phyloP scores from a whole-genome alignment of 2,329 filamentous ascomycete species.

The Lithohypha guttulata region DNA sequence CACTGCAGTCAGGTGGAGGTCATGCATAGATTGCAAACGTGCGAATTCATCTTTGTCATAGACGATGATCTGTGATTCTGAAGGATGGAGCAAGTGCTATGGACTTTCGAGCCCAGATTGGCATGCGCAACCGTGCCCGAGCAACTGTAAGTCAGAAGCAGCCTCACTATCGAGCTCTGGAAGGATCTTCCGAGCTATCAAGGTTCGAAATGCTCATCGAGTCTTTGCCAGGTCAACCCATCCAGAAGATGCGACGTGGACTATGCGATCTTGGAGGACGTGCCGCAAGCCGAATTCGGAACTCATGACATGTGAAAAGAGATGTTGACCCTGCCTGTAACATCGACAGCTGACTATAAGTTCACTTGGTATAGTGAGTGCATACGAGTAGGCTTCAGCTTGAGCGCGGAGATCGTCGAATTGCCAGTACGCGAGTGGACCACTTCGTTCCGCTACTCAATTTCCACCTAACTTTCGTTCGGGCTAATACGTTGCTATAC shows the following conservation, averaged over 20 bases:
- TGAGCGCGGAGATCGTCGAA: no score
- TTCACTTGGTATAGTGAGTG: no score
- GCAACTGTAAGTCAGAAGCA: neutral
- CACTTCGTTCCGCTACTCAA: no score
- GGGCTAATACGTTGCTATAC: no score
- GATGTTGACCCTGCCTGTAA: no score
- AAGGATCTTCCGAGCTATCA: neutral
- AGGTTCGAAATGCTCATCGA: neutral
- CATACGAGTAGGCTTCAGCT: no score
- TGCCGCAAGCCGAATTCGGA: neutral
- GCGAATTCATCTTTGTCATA: constrained; percentile 1
- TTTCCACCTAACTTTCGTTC: no score
- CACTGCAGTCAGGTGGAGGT: neutral
- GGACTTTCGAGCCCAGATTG: constrained; percentile 1
- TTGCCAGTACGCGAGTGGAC: no score
- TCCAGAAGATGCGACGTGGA: neutral
- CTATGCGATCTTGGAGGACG: neutral
- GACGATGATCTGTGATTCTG: neutral
- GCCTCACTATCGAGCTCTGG: neutral
- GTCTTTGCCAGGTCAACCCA: neutral
- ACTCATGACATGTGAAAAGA: no score
- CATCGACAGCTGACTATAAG: no score
- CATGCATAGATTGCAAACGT: neutral
- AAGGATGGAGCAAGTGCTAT: neutral
- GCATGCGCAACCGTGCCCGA: neutral